Percentiles rank a stretch among this genome's conserved stretches.
Conservation (phyloP, 2,329 filamentous ascomycete species). For the Cladorrhinum sp. region DNA sequence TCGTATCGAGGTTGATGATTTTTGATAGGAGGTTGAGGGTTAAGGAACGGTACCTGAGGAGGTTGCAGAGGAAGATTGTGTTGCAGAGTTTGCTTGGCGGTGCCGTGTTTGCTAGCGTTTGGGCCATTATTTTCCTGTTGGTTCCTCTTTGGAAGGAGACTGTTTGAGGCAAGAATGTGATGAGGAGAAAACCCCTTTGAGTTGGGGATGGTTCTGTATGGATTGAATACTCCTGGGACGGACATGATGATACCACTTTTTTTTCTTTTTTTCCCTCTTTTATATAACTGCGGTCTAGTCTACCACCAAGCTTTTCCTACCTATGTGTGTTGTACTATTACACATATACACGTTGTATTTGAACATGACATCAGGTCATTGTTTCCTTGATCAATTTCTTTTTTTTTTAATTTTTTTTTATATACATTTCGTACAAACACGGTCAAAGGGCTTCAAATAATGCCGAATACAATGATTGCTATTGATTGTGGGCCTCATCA, state of each 20-base stretch:
- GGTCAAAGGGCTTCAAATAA: too few species aligned
- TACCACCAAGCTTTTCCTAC: background rate
- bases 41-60: slow-evolving; percentile 41
- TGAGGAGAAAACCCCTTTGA: too few species aligned
- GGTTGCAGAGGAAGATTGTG: slow-evolving; percentile 44
- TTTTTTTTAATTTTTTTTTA: too few species aligned
- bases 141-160: slow-evolving; percentile 43
- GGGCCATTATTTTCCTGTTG: slow-evolving; percentile 41
- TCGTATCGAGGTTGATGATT: slow-evolving; percentile 42
- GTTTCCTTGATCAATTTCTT: too few species aligned
- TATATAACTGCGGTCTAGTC: background rate
- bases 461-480: too few species aligned
- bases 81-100: slow-evolving; percentile 41
- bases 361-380: background rate
- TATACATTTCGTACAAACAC: too few species aligned
- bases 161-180: too few species aligned
- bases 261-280: background rate
- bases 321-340: background rate
- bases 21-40: slow-evolving; percentile 46
- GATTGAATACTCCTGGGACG: background rate
- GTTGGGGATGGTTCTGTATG: background rate
- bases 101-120: slow-evolving; percentile 35
- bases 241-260: slow-evolving; percentile 10
- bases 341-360: background rate
- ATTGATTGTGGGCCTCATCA: too few species aligned